Evolutionary conservation across 2,329 filamentous ascomycete genomes (phyloP).

Genomic region (Penicillium hordei): DNA sequence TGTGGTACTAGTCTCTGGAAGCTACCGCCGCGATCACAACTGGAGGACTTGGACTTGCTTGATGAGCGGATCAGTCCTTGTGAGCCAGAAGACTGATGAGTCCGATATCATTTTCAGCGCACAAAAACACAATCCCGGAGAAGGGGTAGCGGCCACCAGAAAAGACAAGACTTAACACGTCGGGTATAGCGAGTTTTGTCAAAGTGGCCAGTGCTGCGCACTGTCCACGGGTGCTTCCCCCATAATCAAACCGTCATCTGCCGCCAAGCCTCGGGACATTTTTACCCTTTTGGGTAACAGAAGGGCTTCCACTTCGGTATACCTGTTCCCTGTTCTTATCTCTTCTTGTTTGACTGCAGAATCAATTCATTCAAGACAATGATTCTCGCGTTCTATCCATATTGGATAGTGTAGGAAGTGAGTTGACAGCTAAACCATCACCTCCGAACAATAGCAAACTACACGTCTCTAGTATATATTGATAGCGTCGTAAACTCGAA

Average conservation of each 20-base stretch:
- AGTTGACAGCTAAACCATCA: background rate
- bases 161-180: constrained; percentile 1
- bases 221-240: background rate
- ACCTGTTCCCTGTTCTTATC: constrained; percentile 20
- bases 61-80: constrained; percentile 77
- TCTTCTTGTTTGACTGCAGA: background rate
- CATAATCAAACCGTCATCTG: background rate
- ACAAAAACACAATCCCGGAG: background rate
- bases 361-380: background rate
- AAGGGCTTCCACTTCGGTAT: constrained; percentile 27
- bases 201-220: background rate
- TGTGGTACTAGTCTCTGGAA: constrained; percentile 93
- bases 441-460: background rate
- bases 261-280: constrained; percentile 28
- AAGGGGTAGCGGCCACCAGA: background rate
- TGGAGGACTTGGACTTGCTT: constrained; percentile 86
- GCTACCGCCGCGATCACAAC: constrained; percentile 73
- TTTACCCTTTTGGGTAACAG: constrained; percentile 34
- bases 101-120: background rate
- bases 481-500: background rate
- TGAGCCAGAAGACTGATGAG: constrained; percentile 2
- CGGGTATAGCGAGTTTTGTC: background rate
- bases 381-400: background rate
- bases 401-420: background rate
- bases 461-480: background rate